phyloP scores from a whole-genome alignment of 2,329 filamentous ascomycete species.

The Talaromyces sp. region DNA sequence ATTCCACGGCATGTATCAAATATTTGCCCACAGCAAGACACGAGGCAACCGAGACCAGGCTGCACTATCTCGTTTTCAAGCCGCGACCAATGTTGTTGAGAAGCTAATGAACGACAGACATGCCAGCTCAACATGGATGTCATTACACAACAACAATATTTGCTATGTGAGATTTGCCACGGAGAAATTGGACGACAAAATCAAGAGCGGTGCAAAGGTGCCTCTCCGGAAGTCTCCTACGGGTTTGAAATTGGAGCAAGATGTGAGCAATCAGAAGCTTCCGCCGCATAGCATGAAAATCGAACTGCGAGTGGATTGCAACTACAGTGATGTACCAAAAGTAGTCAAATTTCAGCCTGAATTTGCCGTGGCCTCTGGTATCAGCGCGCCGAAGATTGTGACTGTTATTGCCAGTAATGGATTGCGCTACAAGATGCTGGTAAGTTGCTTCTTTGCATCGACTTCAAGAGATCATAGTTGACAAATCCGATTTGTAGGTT shows the following conservation, averaged over 20 bases:
- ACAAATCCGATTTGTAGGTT: constrained; percentile 48
- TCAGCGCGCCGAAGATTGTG: constrained; percentile 92
- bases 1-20: constrained; percentile 95
- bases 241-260: constrained; percentile 61
- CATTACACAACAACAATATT: constrained; percentile 71
- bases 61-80: constrained; percentile 68
- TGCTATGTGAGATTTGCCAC: constrained; percentile 53
- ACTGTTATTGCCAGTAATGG: constrained; percentile 78
- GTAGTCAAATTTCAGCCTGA: constrained; percentile 68
- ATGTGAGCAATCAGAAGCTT: constrained; percentile 64
- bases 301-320: constrained; percentile 65
- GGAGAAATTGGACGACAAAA: constrained; percentile 54
- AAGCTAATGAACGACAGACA: constrained; percentile 54
- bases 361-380: constrained; percentile 82
- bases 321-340: constrained; percentile 75
- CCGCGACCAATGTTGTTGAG: constrained; percentile 66
- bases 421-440: constrained; percentile 77
- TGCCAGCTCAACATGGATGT: constrained; percentile 61
- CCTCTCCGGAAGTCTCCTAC: constrained; percentile 61
- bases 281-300: constrained; percentile 90
- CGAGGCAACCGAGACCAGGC: constrained; percentile 68
- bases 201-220: constrained; percentile 66
- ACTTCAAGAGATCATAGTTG: constrained; percentile 10
- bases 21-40: constrained; percentile 76
- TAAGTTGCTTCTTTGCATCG: constrained; percentile 34